Evolutionary conservation across 2,329 filamentous ascomycete genomes (phyloP).

Genomic region (Tricladium varicosporioides): DNA sequence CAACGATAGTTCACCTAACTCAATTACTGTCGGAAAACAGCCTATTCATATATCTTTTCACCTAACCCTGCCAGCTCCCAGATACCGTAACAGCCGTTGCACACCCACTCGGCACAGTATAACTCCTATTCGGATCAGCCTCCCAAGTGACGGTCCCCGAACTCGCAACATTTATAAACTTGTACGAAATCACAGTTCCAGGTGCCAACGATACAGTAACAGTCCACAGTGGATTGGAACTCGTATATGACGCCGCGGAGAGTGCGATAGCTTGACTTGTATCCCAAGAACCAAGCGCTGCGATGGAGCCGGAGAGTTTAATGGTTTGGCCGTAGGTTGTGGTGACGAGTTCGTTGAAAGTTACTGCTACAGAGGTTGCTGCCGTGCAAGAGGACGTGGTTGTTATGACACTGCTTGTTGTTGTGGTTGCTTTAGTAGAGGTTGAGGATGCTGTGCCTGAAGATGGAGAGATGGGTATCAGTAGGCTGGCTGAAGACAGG

Average conservation of each 20-base stretch:
- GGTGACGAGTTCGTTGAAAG: constrained; percentile 57
- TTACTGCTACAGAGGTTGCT: constrained; percentile 44
- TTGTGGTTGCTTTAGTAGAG: neutral
- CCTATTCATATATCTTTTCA: too few species aligned
- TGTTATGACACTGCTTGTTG: neutral
- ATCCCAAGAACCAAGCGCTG: constrained; percentile 63
- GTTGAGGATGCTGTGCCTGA: neutral
- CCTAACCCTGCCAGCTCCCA: constrained; percentile 22
- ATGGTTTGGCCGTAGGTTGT: constrained; percentile 63
- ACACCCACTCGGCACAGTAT: constrained; percentile 27
- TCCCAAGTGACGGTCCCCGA: constrained; percentile 63
- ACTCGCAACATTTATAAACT: constrained; percentile 60
- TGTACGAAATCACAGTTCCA: constrained; percentile 61
- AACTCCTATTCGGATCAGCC: constrained; percentile 43
- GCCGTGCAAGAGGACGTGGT: constrained; percentile 5
- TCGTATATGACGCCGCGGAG: constrained; percentile 57
- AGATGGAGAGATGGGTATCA: neutral
- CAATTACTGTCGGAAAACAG: too few species aligned
- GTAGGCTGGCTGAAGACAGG: neutral
- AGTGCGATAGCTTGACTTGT: constrained; percentile 52
- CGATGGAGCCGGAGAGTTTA: constrained; percentile 59
- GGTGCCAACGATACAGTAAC: constrained; percentile 52
- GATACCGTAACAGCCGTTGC: constrained; percentile 24
- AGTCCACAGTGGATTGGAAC: constrained; percentile 60
- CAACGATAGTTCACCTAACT: too few species aligned